A percentile compares a stretch with the other conserved stretches of the same genome.
Evolutionary conservation across 1,139 yeast species (phyloP).

Genomic region (Blastobotrys raffinosifermentans): DNA sequence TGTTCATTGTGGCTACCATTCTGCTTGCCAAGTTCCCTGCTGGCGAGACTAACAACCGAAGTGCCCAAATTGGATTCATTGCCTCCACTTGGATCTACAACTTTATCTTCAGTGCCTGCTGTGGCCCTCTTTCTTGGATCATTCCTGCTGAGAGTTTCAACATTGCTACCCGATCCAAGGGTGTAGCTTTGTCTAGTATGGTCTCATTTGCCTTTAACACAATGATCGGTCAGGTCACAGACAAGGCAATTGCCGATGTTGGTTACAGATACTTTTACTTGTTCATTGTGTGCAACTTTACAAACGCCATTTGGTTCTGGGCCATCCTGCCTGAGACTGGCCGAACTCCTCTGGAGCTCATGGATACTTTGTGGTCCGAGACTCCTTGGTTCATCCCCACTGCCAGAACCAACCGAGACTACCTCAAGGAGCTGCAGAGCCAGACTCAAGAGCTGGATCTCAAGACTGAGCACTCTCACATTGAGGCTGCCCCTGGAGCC

Average conservation of each 20-base stretch:
- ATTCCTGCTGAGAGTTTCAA: constrained; percentile 67
- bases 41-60: constrained; percentile 12
- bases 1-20: constrained; percentile 20
- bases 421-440: constrained; percentile 6
- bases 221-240: constrained; percentile 26
- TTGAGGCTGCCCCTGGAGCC: too few relatives aligned
- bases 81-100: constrained; percentile 26
- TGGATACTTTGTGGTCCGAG: constrained; percentile 9
- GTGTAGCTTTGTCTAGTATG: constrained; percentile 49
- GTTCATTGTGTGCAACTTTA: constrained; percentile 28
- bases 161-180: constrained; percentile 63
- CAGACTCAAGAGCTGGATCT: constrained; percentile 8
- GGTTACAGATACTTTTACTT: constrained; percentile 19
- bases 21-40: constrained; percentile 24
- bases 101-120: constrained; percentile 34
- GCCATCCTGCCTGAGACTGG: constrained; percentile 13
- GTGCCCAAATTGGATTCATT: constrained; percentile 25
- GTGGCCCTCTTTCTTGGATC: constrained; percentile 80
- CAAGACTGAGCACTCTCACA: constrained; percentile 4
- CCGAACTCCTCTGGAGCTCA: constrained; percentile 4
- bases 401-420: constrained; percentile 9
- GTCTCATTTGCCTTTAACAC: constrained; percentile 22
- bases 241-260: constrained; percentile 16
- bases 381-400: constrained; percentile 12
- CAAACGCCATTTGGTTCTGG: constrained; percentile 31